Conservation (phyloP, 2,329 filamentous ascomycete genomes). For the Apiospora rasikravindrae region DNA sequence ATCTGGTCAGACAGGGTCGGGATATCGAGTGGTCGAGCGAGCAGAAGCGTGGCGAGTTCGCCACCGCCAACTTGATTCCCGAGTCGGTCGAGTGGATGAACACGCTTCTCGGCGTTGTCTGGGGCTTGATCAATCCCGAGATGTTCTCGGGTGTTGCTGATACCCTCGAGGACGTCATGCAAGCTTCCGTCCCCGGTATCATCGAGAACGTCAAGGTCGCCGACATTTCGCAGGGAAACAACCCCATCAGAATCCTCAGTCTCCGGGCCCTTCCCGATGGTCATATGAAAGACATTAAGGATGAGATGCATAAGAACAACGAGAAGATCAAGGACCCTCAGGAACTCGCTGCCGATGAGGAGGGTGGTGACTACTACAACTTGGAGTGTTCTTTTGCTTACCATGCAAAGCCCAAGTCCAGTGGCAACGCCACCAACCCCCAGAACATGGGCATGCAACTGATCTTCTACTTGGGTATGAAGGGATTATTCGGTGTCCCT, state of each 20-base stretch:
- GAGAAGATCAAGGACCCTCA: conserved; percentile 83
- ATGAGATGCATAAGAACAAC: conserved; percentile 79
- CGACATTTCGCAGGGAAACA: conserved; percentile 92
- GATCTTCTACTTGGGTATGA: conserved; percentile 90
- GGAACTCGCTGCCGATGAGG: conserved; percentile 85
- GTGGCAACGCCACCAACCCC: conserved; percentile 73
- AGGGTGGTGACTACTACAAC: conserved; percentile 92
- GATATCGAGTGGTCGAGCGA: conserved; percentile 90
- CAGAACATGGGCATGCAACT: conserved; percentile 97
- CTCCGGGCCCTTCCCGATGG: conserved; percentile 83
- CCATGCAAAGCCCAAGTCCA: conserved; percentile 77
- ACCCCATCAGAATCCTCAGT: conserved; percentile 86
- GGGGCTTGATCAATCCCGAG: conserved; percentile 92
- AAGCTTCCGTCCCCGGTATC: conserved; percentile 82
- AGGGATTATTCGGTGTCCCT: conserved; percentile 86
- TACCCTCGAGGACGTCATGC: conserved; percentile 67
- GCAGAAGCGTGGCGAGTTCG: conserved; percentile 81
- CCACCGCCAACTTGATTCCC: conserved; percentile 85
- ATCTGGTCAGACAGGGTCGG: conserved; percentile 80
- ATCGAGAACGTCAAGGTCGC: conserved; percentile 95
- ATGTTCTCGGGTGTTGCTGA: conserved; percentile 95
- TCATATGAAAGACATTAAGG: conserved; percentile 81
- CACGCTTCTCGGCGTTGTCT: conserved; percentile 80
- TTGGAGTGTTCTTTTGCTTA: conserved; percentile 90
- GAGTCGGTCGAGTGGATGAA: conserved; percentile 98